These are phyloP conservation scores for Sphagnum contortum DNA, from an alignment of 225 moss, liverwort and hornwort species.

Conservation along the genomic window DNA sequence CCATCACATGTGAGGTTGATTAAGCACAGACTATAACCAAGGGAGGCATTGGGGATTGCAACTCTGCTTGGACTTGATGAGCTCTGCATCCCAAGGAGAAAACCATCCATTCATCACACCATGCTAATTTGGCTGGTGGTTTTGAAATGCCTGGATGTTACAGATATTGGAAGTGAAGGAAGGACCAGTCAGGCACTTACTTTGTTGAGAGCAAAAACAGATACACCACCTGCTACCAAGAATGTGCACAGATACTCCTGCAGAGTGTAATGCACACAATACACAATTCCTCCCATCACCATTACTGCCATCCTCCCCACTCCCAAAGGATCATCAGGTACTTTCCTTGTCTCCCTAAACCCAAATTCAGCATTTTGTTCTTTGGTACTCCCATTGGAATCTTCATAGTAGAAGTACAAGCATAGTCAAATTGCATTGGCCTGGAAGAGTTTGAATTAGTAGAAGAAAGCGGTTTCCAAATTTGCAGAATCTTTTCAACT, in stretches of 20 bases:
- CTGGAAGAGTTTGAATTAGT: neutral
- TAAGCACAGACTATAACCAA: constrained; percentile 72
- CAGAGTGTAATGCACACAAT: constrained; percentile 34
- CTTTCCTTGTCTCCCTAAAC: no score
- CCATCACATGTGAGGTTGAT: constrained; percentile 79
- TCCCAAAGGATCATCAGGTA: no score
- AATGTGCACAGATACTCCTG: constrained; percentile 46
- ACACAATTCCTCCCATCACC: constrained; percentile 42
- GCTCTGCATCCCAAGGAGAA: constrained; percentile 28
- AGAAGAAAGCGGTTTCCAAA: no score
- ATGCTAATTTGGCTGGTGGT: neutral
- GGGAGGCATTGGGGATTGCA: constrained; percentile 66
- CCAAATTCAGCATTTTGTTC: no score
- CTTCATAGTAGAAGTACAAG: neutral
- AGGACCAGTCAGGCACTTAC: neutral
- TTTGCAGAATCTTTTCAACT: no score
- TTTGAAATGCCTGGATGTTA: no score
- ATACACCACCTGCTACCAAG: constrained; percentile 42
- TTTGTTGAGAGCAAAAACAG: constrained; percentile 27
- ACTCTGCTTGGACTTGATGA: constrained; percentile 40
- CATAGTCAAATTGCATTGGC: neutral
- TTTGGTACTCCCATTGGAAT: neutral
- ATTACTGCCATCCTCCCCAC: constrained; percentile 28
- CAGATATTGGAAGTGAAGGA: neutral
- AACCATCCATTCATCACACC: neutral